phyloP scores from a whole-genome alignment of 768 basidiomycete genomes.

The Cystobasidiopsis lactophilus region DNA sequence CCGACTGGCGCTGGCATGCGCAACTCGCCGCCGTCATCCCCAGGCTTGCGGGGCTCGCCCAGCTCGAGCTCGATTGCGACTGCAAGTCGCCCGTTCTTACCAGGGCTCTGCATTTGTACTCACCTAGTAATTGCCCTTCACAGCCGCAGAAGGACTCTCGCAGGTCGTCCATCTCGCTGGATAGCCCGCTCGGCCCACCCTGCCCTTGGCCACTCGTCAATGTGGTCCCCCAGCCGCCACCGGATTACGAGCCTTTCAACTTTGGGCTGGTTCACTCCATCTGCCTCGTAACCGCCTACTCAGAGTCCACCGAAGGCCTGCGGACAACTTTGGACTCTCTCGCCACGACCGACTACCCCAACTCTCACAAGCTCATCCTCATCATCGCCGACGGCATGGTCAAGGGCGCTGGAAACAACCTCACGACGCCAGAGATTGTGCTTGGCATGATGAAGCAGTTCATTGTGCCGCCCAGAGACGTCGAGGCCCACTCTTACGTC shows the following conservation, averaged over 20 bases:
- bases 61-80: slow-evolving; percentile 44
- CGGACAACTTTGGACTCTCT: slow-evolving; percentile 95
- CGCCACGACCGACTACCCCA: slow-evolving; percentile 94
- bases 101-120: slow-evolving; percentile 18
- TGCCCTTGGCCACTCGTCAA: slow-evolving; percentile 82
- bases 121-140: slow-evolving; percentile 25
- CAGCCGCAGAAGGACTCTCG: not conserved
- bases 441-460: slow-evolving; percentile 95
- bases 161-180: slow-evolving; percentile 15
- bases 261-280: slow-evolving; percentile 86
- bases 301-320: slow-evolving; percentile 85
- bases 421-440: slow-evolving; percentile 84
- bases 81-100: slow-evolving; percentile 25
- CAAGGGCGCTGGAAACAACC: slow-evolving; percentile 69
- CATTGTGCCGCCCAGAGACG: slow-evolving; percentile 52
- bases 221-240: slow-evolving; percentile 77
- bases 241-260: slow-evolving; percentile 83
- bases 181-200: slow-evolving; percentile 28
- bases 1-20: slow-evolving; percentile 18
- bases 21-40: slow-evolving; percentile 48
- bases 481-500: slow-evolving; percentile 85
- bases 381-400: slow-evolving; percentile 98
- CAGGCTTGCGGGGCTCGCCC: slow-evolving; percentile 45
- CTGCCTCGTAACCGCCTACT: slow-evolving; percentile 92
- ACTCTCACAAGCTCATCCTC: slow-evolving; percentile 83